Evolutionary conservation across 129 eudicot species (phyloP), one percentile per base, ranked within the genome.

Genomic region (Helianthus tuberosus): DNA sequence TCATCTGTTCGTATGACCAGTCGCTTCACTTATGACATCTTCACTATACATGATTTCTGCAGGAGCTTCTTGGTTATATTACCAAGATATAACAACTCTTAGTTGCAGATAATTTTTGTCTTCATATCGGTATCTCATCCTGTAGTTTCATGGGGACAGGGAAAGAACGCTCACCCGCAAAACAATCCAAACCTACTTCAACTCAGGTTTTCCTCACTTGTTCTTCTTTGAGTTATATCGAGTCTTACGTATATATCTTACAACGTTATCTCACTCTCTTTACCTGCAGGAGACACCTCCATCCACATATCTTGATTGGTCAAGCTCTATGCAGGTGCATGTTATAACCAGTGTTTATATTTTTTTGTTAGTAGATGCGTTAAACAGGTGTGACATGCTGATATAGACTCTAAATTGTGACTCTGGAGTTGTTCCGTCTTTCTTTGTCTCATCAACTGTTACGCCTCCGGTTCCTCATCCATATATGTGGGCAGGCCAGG

Each of bases 401-500:
- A 35, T 27, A 54, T 62, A 59, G 59, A 70, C 74, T 61, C 17
- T 32, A 54, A n/a, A 86, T 83, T 90, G 86, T 85, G 82, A 91
- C 76, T 80, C 89, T 81, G 96, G 93, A 72, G 91, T 82, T 73
- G 60, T 96, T 79, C 96, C 97, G 12, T 92, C 98, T 32, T 93
- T 93, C 70, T 90, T 82, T 62, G 93, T 97, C 74, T 83, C 98
- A 44, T 83, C 98, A 49, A 68, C 89, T 72, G 95, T 93, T 68
- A 82, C 90, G 66, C 81, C 96, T 82, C 93, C 96, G 4, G 73
- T 90, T 82, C 93, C 98, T 10, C 97, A 90, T 82, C 97, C 97
- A 20, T 94, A 87, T 79, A 69, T 90, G 93, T 90, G 97, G 98
- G 96, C 89, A n/a, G 88, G 88, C 74, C 98, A 94, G 98, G 98